Percentiles rank a stretch among this genome's conserved stretches.
These are phyloP conservation scores for Dillenia turbinata DNA, from an alignment of 164 flowering plant species.

Conservation along the genomic window DNA sequence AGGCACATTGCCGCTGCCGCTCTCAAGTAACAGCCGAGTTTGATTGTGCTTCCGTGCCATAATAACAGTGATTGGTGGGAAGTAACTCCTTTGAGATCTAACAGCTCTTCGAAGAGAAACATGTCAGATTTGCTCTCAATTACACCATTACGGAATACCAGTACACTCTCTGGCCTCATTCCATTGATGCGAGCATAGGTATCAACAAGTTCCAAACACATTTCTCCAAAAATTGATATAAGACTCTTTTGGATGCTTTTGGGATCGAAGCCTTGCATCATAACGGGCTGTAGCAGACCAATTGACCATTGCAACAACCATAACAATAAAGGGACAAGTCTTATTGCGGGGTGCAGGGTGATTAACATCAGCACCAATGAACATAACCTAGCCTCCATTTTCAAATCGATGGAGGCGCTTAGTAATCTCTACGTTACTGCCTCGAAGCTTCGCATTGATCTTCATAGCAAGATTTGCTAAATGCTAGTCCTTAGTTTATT, in stretches of 20 bases:
- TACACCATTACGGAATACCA: conserved; percentile 83
- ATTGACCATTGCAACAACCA: conserved; percentile 68
- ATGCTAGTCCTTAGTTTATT: conserved; percentile 44
- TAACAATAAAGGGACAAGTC: conserved; percentile 64
- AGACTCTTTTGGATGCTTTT: conserved; percentile 40
- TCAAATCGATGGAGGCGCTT: conserved; percentile 38
- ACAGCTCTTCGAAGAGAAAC: conserved; percentile 68
- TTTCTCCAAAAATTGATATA: conserved; percentile 53
- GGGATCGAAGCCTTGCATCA: conserved; percentile 52
- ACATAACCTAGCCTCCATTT: conserved; percentile 46
- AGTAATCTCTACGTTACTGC: conserved; percentile 62
- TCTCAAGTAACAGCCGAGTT: conserved; percentile 55
- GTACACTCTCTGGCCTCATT: conserved; percentile 46
- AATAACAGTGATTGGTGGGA: conserved; percentile 57
- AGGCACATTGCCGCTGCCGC: conserved; percentile 38
- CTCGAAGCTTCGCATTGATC: conserved; percentile 86
- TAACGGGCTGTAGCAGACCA: conserved; percentile 85
- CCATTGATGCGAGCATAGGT: conserved; percentile 34
- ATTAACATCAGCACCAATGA: conserved; percentile 86
- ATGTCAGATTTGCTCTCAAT: conserved; percentile 76
- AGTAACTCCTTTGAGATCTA: conserved; percentile 42
- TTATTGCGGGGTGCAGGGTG: conserved; percentile 51
- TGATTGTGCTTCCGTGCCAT: conserved; percentile 77
- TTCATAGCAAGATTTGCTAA: conserved; percentile 70
- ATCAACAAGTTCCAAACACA: conserved; percentile 57